Base-by-base conservation (phyloP, 75 land plant species). In the Cunninghamia lanceolata region DNA sequence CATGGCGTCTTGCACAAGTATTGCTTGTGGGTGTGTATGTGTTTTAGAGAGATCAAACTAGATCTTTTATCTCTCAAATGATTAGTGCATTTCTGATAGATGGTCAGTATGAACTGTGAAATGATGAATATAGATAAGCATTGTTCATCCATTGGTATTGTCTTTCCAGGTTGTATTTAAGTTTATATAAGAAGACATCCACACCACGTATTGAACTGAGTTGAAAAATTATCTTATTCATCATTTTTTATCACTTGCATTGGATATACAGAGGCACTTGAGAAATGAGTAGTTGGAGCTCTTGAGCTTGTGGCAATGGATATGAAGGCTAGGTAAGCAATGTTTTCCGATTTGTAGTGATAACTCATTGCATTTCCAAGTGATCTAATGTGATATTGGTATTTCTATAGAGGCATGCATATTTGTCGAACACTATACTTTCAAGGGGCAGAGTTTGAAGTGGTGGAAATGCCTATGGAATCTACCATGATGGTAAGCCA, bases 231-330 rank as follows among this genome's bases (percentile, higher is more conserved):
- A 39, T 36, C 46, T 73, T 85, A 19, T 85, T 39, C 83, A 85
- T n/a, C 10, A 35, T 34, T 47, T 52, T 52, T 47, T 10, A 84
- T 47, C 30, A 35, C 10, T 11, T 50, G 52, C 19, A 47, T 32
- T 84, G 39, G 39, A 17, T 56, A 70, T 87, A 32, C 91, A 95
- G 96, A n/a, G n/a, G n/a, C n/a, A n/a, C n/a, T n/a, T n/a, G n/a
- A n/a, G n/a, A n/a, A n/a, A n/a, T n/a, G n/a, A 32, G 99, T 97
- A 90, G 98, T 97, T 88, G 99, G 99, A 68, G 98, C 99, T 59
- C 89, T 97, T 17, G 99, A 97, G 88, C 97, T 97, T 92, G 99
- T 97, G 86, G 99, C 99, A 53, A 97, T 97, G 99, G 99, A 97
- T 91, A 97, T 97, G 99, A 97, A 97, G 89, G 95, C 99, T 74